Evolutionary conservation across 192 early-diverging fungal species (phyloP).

Genomic region (Spinellus fusiger): DNA sequence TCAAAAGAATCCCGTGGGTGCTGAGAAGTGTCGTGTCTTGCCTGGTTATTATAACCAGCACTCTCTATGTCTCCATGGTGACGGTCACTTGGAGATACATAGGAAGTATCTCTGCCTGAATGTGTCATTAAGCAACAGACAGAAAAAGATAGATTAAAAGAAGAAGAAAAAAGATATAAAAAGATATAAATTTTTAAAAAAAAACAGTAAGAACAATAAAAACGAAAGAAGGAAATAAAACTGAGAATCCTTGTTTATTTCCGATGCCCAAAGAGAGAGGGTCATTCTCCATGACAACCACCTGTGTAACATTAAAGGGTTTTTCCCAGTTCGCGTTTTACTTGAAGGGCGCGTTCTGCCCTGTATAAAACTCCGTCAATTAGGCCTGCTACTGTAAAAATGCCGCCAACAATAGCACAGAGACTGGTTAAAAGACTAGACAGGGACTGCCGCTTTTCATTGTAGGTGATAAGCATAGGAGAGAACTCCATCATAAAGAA

Average conservation of each 20-base stretch:
- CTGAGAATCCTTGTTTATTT: no score
- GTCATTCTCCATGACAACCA: no score
- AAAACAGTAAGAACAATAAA: background rate
- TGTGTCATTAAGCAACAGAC: no score
- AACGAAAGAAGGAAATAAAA: no score
- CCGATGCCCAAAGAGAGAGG: no score
- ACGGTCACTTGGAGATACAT: no score
- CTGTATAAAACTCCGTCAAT: constrained; percentile 80
- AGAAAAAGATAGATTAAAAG: no score
- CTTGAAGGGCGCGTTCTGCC: constrained; percentile 34
- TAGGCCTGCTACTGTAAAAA: constrained; percentile 90
- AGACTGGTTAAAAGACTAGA: constrained; percentile 79
- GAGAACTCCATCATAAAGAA: constrained; percentile 94
- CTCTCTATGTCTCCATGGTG: no score
- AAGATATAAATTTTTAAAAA: background rate
- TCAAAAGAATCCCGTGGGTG: background rate
- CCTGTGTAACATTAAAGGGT: background rate
- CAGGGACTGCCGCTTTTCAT: constrained; percentile 73
- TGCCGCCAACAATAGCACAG: constrained; percentile 91
- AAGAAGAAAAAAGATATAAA: no score
- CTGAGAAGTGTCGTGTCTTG: no score
- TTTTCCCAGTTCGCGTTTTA: background rate
- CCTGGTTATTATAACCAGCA: no score
- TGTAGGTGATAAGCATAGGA: constrained; percentile 88
- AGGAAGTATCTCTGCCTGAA: no score